Evolutionary conservation across 345 rosid genomes (phyloP), one percentile per base, ranked within the genome.

Genomic region (Moringa oleifera): DNA sequence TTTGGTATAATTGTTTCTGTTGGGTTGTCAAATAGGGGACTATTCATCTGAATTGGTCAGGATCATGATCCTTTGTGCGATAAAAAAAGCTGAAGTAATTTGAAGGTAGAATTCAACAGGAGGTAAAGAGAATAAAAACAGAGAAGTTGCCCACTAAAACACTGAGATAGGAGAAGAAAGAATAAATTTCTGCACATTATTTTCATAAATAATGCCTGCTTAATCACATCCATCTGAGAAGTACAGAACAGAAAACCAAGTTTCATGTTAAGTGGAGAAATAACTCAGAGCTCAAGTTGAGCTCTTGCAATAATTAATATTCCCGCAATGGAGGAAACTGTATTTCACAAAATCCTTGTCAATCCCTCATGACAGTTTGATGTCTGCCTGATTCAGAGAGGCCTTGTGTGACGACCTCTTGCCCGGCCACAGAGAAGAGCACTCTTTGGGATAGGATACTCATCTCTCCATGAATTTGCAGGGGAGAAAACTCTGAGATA

Each of bases 351-450:
- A 62, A 20, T 55, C 3, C 9, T 19, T 67, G 85, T 76, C 90
- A 78, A 89, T 82, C 86, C 53, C 53, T 80, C 81, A 77, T 83
- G 90, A 83, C 88, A 78, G 59, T 64, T 21, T 23, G 9, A 12
- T 5, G 25, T 25, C 18, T 20, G 18, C 24, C 24, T 61, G 54
- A 31, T 54, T 73, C 71, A 78, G 49, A 74, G 20, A 15, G 89
- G 91, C 68, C 93, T 80, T 2, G 95, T 86, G 69, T 73, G 91
- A 45, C 83, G 96, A 10, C 94, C 97, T 63, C 81, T 73, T 16
- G 95, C 92, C 54, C 81, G 79, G 4, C 97, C 97, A 17, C 97
- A 88, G 47, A 90, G 85, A 65, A 80, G 88, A 64, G 99, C 97
- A 25, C 88, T 86, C 84, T 68, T 86, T 0, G 99, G 99, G 57